These are phyloP conservation scores for Neofusicoccum laricinum DNA, from an alignment of 2,329 filamentous ascomycete genomes.

Conservation along the genomic window DNA sequence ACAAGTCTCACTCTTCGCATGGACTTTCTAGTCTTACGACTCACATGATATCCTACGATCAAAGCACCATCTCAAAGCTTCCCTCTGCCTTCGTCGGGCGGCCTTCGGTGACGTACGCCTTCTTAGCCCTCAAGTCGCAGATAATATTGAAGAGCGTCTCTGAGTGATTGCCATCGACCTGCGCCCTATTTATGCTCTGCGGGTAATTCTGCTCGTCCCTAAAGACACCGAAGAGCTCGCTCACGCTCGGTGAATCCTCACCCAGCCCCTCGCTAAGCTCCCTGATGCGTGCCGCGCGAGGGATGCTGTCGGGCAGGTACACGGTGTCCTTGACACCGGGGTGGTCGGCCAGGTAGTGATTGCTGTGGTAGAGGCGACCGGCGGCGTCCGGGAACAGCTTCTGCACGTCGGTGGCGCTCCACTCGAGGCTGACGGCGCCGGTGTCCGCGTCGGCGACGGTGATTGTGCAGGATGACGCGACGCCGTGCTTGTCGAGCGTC, in stretches of 20 bases:
- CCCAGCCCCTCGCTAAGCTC: conserved; percentile 27
- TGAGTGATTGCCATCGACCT: neutral
- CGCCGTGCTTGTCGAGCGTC: conserved; percentile 44
- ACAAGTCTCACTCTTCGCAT: too few species aligned
- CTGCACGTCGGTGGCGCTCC: conserved; percentile 11
- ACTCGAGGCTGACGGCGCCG: conserved; percentile 51
- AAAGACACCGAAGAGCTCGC: conserved; percentile 27
- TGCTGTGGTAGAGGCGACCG: conserved; percentile 34
- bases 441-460: conserved; percentile 47
- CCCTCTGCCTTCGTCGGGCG: conserved; percentile 31
- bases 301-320: conserved; percentile 42
- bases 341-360: conserved; percentile 43
- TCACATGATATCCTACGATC: neutral
- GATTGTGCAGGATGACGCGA: conserved; percentile 55
- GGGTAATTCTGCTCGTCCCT: conserved; percentile 16
- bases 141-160: conserved; percentile 33
- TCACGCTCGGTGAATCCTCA: conserved; percentile 22
- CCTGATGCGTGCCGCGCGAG: conserved; percentile 37
- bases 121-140: conserved; percentile 34
- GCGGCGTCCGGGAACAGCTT: conserved; percentile 30
- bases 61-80: conserved; percentile 23
- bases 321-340: conserved; percentile 38
- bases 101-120: conserved; percentile 29
- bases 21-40: too few species aligned
- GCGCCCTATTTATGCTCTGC: conserved; percentile 29